Evolutionary conservation across 176 grass and related monocot species (phyloP).

Genomic region (Elymus sibiricus): DNA sequence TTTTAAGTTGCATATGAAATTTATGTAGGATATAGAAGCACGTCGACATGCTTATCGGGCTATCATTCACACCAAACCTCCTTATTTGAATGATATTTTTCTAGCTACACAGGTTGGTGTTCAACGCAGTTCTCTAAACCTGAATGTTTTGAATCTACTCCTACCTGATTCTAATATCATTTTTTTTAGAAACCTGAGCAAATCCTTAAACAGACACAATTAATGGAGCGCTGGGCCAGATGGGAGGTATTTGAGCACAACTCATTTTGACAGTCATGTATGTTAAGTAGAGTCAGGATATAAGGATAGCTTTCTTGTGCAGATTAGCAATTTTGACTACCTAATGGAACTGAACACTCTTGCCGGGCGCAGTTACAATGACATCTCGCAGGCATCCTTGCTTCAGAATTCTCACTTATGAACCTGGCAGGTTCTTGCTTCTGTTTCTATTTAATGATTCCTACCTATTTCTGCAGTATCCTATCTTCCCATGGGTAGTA

Average conservation of each 20-base stretch:
- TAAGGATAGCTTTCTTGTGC: slow-evolving; percentile 41
- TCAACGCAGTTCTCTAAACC: slow-evolving; percentile 6
- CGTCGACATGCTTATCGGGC: slow-evolving; percentile 84
- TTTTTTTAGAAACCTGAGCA: slow-evolving; percentile 74
- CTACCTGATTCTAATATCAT: slow-evolving; percentile 26
- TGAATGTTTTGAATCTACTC: slow-evolving; percentile 13
- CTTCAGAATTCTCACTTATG: slow-evolving; percentile 32
- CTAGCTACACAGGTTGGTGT: slow-evolving; percentile 76
- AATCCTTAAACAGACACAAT: slow-evolving; percentile 81
- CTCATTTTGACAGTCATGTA: not conserved
- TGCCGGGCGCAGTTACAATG: slow-evolving; percentile 93
- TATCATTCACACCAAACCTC: slow-evolving; percentile 82
- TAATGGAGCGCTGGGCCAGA: slow-evolving; percentile 90
- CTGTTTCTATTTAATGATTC: slow-evolving; percentile 7
- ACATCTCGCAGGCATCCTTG: slow-evolving; percentile 66
- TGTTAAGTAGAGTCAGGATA: slow-evolving; percentile 20
- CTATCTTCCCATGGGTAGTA: slow-evolving; percentile 96
- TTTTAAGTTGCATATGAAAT: slow-evolving; percentile 33
- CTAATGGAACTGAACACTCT: slow-evolving; percentile 98
- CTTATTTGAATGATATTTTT: slow-evolving; percentile 83
- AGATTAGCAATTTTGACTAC: slow-evolving; percentile 99
- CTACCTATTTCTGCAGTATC: slow-evolving; percentile 66
- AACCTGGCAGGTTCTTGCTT: slow-evolving; percentile 6
- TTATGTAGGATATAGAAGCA: slow-evolving; percentile 70
- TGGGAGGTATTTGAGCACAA: slow-evolving; percentile 79